Evolutionary conservation across 2,329 filamentous ascomycete genomes (phyloP), one percentile per base, ranked within the genome.

Genomic region (Hymenoscyphus infarciens): DNA sequence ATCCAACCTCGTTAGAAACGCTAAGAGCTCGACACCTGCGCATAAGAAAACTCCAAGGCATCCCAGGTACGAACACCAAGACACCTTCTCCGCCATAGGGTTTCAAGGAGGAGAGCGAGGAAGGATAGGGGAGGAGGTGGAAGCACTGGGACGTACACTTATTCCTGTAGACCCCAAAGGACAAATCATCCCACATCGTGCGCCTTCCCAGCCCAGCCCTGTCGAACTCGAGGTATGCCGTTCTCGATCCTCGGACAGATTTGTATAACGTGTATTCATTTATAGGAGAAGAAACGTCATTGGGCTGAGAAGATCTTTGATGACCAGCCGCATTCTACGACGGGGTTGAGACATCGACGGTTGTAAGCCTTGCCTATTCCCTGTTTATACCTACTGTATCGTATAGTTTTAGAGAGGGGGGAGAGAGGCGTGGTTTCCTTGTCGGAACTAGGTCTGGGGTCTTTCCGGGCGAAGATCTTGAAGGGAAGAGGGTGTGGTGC

Each of bases 291-390:
- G 82, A 75, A 75, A 57, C 74, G 77, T 4, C 84, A 87, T 69
- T 88, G 85, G 85, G 83, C 84, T 5, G 80, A 86, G 67, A 79
- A 82, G 49, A 84, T 87, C 27, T 87, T 87, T 66, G 81, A 82
- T 0, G 75, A 81, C 22, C 81, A 82, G 0, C 70, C 69, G 33
- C 74, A 84, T 45, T 78, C 83, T 0, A 80, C 79, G 11, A 85
- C 82, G 4, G 75, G 77, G 5, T 73, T 86, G 58, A 80, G 78
- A 67, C 75, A 80, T 63, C 72, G 70, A 56, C 69, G 69, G 70
- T 63, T 64, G 77, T 78, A 65, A 73, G 45, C 45, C 45, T 52
- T 52, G 45, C 10, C 22, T 52, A 25, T 13, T 13, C 45, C 45
- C 19, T 13, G n/a, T 52, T 52, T 25, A 10, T 52, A 49, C 16